Conservation (phyloP, 2,329 filamentous ascomycete species). For the Venturia nashicola region DNA sequence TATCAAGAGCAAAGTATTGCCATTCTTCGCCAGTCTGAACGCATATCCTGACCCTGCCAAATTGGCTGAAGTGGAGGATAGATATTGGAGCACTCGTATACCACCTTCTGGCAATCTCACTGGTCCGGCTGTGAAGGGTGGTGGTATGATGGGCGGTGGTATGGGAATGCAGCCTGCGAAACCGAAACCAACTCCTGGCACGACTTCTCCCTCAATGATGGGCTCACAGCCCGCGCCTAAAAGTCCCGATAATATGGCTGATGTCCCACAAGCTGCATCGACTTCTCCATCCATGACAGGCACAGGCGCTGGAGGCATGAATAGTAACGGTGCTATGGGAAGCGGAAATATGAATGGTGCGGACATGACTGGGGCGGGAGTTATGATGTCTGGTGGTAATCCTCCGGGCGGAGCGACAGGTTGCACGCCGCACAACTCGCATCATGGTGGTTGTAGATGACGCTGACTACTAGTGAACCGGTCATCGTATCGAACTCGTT, state of each 20-base stretch:
- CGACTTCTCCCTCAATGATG: neutral
- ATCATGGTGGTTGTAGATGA: neutral
- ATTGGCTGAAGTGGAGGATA: constrained; percentile 1
- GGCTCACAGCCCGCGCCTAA: too few species aligned
- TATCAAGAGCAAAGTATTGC: neutral
- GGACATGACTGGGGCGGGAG: neutral
- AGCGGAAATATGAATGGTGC: neutral
- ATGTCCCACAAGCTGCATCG: neutral
- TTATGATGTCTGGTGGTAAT: neutral
- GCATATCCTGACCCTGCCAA: constrained; percentile 5
- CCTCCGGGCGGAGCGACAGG: neutral
- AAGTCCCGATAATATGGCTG: neutral
- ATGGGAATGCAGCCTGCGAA: neutral
- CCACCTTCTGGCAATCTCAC: neutral
- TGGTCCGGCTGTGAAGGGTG: neutral
- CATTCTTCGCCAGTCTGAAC: constrained; percentile 3
- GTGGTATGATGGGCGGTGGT: neutral
- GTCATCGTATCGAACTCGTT: too few species aligned
- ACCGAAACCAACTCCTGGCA: neutral
- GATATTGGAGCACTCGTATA: neutral
- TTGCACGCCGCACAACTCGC: neutral
- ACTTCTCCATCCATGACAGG: neutral
- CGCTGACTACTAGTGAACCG: neutral
- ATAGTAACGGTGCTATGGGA: neutral
- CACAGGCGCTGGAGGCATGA: neutral